A percentile compares a stretch with the other conserved stretches of the same genome.
These are phyloP conservation scores for Lachnellula willkommii DNA, from an alignment of 2,329 filamentous ascomycete genomes.

Conservation along the genomic window DNA sequence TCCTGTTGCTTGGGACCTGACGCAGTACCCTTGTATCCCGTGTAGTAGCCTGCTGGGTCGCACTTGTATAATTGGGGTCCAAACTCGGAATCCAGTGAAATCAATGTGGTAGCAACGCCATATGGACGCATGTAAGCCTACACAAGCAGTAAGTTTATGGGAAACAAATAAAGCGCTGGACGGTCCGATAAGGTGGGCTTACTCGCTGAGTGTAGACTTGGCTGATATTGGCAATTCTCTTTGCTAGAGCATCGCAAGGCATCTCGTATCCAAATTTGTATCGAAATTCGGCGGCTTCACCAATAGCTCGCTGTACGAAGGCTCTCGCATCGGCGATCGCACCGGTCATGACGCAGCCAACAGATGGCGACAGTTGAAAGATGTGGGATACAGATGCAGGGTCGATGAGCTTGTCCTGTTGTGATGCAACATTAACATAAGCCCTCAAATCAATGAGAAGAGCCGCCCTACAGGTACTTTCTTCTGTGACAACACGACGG, in stretches of 20 bases:
- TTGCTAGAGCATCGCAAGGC: conserved; percentile 94
- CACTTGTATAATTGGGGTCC: conserved; percentile 98
- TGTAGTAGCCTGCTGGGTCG: conserved; percentile 95
- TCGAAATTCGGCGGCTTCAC: conserved; percentile 93
- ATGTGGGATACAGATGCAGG: conserved; percentile 95
- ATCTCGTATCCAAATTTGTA: conserved; percentile 99
- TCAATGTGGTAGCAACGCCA: conserved; percentile 89
- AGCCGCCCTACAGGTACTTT: conserved; percentile 81
- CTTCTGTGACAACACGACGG: conserved; percentile 97
- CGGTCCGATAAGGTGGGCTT: conserved; percentile 33
- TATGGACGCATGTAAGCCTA: conserved; percentile 97
- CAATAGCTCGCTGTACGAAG: conserved; percentile 85
- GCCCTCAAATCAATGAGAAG: conserved; percentile 2
- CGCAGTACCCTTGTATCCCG: conserved; percentile 96
- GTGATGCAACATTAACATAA: conserved; percentile 19
- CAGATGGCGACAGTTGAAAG: conserved; percentile 91
- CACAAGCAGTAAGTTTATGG: conserved; percentile 15
- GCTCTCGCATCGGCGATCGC: conserved; percentile 96
- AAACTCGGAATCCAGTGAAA: conserved; percentile 86
- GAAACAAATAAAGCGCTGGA: conserved; percentile 30
- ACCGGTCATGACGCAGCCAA: conserved; percentile 97
- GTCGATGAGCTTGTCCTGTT: conserved; percentile 96
- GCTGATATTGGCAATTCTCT: conserved; percentile 97
- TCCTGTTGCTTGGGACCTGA: conserved; percentile 98
- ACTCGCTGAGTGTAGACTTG: conserved; percentile 98